Evolutionary conservation across 768 basidiomycete species (phyloP).

Genomic region (Thelephora ganbajun): DNA sequence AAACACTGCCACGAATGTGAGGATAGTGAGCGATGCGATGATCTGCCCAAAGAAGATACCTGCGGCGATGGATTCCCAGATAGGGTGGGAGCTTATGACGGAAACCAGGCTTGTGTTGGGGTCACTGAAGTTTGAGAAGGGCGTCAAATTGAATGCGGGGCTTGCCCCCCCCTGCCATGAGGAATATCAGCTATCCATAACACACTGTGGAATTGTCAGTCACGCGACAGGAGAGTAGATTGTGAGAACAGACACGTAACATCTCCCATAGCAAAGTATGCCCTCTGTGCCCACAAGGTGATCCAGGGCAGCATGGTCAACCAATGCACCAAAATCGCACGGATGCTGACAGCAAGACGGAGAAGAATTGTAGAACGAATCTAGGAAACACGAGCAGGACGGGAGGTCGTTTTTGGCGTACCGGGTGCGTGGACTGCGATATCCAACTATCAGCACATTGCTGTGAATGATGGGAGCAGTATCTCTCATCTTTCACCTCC

Average conservation of each 20-base stretch:
- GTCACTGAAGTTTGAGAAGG: background rate
- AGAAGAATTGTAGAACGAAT: conserved; percentile 50
- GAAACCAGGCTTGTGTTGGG: background rate
- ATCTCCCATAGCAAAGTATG: conserved; percentile 79
- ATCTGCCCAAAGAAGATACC: conserved; percentile 91
- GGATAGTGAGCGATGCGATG: conserved; percentile 79
- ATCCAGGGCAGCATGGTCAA: conserved; percentile 77
- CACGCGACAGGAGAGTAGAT: conserved; percentile 5
- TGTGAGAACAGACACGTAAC: conserved; percentile 43
- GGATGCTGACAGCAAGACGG: conserved; percentile 39
- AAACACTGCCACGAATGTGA: conserved; percentile 79
- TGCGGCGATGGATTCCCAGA: conserved; percentile 53
- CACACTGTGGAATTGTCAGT: conserved; percentile 31
- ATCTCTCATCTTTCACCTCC: conserved; percentile 95
- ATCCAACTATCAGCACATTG: conserved; percentile 7
- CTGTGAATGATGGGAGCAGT: conserved; percentile 12
- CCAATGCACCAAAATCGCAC: conserved; percentile 73
- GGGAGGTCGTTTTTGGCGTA: conserved; percentile 71
- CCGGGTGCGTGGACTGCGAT: conserved; percentile 65
- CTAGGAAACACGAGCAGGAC: conserved; percentile 52
- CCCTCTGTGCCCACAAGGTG: conserved; percentile 83
- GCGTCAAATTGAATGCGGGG: conserved; percentile 9
- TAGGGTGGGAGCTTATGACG: conserved; percentile 19
- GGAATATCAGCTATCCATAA: conserved; percentile 69
- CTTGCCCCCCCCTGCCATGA: background rate